Evolutionary conservation across 2,329 filamentous ascomycete species (phyloP), one percentile per base, ranked within the genome.

Genomic region (Tolypocladium nubicola): DNA sequence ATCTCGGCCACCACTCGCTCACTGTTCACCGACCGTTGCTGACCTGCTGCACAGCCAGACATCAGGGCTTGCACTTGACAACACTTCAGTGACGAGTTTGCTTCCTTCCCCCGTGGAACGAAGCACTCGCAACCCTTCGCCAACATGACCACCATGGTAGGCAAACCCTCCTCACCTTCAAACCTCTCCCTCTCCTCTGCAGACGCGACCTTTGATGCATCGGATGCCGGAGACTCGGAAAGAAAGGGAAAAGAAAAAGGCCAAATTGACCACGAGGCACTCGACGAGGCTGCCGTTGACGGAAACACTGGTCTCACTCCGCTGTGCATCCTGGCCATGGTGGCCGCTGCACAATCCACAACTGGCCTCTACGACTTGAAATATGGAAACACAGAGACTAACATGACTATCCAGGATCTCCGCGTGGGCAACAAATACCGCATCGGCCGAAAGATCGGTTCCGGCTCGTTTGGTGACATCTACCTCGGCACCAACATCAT

Each of bases 401-500:
- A 69, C 59, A 3, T 53, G 41, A 8, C 39, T 33, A 16, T 40
- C 41, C 68, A 97, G 93, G 94, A 99, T 85, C 86, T 99, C 69
- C 91, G 94, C 71, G 94, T 99, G 77, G 94, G 94, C 76, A 97
- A 97, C 76, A 97, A 99, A 73, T 99, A 99, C 85, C 91, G 94
- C 68, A 97, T 99, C 75, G 94, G 94, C 74, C 90, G 94, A 69
- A 99, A 99, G 84, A 99, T 99, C 70, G 94, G 94, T 67, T 96
- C 91, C 66, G 94, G 94, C 66, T 92, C 87, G 70, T 99, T 99
- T 74, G 94, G 94, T 79, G 94, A 97, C 68, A 97, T 99, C 72
- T 99, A 97, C 77, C 86, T 97, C 56, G 94, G 94, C 68, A 99
- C 94, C 74, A 97, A 99, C 81, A 97, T 99, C 78, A 97, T 97